Conservation (phyloP, 2,329 filamentous ascomycete genomes). For the Fusarium liriodendri region DNA sequence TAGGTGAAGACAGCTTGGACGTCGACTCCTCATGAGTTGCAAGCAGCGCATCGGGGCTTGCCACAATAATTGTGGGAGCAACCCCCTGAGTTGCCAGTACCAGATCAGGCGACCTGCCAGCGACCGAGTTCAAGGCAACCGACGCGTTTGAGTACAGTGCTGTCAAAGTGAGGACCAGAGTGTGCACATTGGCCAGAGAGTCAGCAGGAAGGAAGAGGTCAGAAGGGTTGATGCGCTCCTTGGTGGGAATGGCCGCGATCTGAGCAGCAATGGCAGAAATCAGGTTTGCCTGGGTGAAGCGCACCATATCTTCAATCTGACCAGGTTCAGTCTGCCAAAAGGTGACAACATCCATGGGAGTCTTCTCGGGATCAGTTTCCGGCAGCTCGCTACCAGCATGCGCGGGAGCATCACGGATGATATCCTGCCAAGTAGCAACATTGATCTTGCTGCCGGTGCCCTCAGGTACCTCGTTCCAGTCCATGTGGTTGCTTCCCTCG, state of each 20-base stretch:
- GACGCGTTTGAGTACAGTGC: conserved; percentile 88
- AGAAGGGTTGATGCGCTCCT: conserved; percentile 76
- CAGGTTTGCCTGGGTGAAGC: conserved; percentile 87
- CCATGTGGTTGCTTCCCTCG: conserved; percentile 89
- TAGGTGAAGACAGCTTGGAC: conserved; percentile 67
- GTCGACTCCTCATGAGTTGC: conserved; percentile 73
- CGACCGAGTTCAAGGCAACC: conserved; percentile 88
- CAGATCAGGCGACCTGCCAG: conserved; percentile 78
- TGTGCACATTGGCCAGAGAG: conserved; percentile 81
- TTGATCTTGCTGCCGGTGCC: conserved; percentile 80
- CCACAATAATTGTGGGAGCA: conserved; percentile 84
- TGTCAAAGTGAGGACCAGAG: conserved; percentile 81
- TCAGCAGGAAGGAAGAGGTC: conserved; percentile 91
- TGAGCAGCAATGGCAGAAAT: conserved; percentile 86
- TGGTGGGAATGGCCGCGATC: conserved; percentile 78
- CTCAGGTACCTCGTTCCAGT: conserved; percentile 91
- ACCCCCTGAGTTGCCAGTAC: conserved; percentile 78
- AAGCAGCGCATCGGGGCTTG: conserved; percentile 78
- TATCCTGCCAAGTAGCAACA: conserved; percentile 92
- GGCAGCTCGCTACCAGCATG: conserved; percentile 73
- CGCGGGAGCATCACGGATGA: conserved; percentile 77
- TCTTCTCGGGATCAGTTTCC: conserved; percentile 64
- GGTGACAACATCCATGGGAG: conserved; percentile 68
- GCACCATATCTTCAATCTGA: conserved; percentile 75
- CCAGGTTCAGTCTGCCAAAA: conserved; percentile 72